Conservation (phyloP, 2,329 filamentous ascomycete genomes). For the Ophiostoma piceae region DNA sequence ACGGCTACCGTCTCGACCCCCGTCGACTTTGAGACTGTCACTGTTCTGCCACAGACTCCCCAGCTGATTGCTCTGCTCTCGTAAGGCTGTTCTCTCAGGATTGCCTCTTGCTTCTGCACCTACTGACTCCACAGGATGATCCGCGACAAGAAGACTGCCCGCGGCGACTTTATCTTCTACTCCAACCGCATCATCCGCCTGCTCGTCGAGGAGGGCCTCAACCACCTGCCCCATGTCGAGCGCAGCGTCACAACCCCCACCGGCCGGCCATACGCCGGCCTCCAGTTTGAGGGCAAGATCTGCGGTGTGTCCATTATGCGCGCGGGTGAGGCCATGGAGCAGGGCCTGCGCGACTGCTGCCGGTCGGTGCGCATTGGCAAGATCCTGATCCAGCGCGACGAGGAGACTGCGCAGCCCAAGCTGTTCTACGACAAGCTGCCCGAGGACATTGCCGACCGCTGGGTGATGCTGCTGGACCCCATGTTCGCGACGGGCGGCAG, state of each 20-base stretch:
- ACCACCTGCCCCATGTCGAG: constrained; percentile 87
- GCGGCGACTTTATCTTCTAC: constrained; percentile 98
- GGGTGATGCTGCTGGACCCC: constrained; percentile 92
- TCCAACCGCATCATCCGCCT: constrained; percentile 96
- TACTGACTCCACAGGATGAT: constrained; percentile 66
- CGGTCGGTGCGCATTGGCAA: constrained; percentile 97
- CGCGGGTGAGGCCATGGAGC: constrained; percentile 97
- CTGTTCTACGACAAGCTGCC: constrained; percentile 98
- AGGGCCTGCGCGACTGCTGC: constrained; percentile 92
- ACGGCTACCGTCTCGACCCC: constrained; percentile 82
- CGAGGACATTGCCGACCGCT: constrained; percentile 84
- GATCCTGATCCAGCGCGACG: constrained; percentile 94
- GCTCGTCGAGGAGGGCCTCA: constrained; percentile 92
- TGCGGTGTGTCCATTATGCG: constrained; percentile 98
- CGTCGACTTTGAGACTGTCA: constrained; percentile 78
- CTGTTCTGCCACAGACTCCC: constrained; percentile 84
- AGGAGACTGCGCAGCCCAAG: constrained; percentile 86
- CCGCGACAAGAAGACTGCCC: constrained; percentile 79
- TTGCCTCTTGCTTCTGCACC: neutral
- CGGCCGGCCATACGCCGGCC: constrained; percentile 78
- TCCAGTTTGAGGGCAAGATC: constrained; percentile 96
- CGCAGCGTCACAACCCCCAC: constrained; percentile 88
- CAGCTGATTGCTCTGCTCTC: constrained; percentile 96
- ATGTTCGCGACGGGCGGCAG: constrained; percentile 98
- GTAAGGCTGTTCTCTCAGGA: constrained; percentile 52